Evolutionary conservation across 768 basidiomycete species (phyloP).

Genomic region (Pleurotus giganteus): DNA sequence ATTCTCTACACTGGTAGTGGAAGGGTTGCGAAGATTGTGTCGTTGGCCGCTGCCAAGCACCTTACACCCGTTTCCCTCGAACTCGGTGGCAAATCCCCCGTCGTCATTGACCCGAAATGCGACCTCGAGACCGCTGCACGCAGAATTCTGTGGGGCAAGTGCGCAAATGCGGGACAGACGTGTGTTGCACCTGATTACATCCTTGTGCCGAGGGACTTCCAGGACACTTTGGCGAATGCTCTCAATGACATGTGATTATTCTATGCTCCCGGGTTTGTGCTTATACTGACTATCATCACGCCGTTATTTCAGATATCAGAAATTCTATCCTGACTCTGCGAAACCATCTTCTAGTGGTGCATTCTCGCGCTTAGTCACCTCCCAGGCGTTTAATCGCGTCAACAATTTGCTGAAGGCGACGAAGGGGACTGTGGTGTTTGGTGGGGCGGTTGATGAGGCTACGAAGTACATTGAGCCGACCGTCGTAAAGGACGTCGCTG

Average conservation of each 20-base stretch:
- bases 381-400: slow-evolving; percentile 56
- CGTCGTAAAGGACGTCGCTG: slow-evolving; percentile 58
- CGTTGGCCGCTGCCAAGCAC: slow-evolving; percentile 72
- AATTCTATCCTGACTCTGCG: slow-evolving; percentile 55
- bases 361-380: slow-evolving; percentile 51
- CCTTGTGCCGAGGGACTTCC: slow-evolving; percentile 43
- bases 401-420: slow-evolving; percentile 63
- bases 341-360: slow-evolving; percentile 41
- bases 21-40: slow-evolving; percentile 65
- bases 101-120: slow-evolving; percentile 65
- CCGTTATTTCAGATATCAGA: slow-evolving; percentile 37
- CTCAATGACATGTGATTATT: slow-evolving; percentile 38
- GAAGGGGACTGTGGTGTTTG: slow-evolving; percentile 61
- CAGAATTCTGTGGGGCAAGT: slow-evolving; percentile 83
- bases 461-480: slow-evolving; percentile 70
- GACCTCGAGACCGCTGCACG: slow-evolving; percentile 65
- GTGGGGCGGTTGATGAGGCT: slow-evolving; percentile 60
- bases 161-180: slow-evolving; percentile 73
- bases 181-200: slow-evolving; percentile 66
- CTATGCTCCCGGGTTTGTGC: background rate
- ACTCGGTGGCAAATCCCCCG: slow-evolving; percentile 65
- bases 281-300: background rate
- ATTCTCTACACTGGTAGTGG: slow-evolving; percentile 46
- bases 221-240: slow-evolving; percentile 43
- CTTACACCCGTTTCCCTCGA: slow-evolving; percentile 64